These are phyloP conservation scores for Theileria luwenshuni DNA, from an alignment of 169 alveolate genomes.

Conservation along the genomic window DNA sequence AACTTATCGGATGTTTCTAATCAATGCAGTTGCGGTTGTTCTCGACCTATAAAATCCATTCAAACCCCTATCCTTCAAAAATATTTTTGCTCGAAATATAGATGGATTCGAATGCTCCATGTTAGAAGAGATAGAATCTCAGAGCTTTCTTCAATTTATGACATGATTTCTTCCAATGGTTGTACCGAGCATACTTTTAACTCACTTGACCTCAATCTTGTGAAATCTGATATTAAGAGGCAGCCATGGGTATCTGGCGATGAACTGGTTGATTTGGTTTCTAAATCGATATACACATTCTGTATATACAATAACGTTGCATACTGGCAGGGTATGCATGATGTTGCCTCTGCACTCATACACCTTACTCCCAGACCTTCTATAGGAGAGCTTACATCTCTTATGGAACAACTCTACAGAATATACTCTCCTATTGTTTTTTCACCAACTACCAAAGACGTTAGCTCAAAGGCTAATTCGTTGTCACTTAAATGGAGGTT, in stretches of 20 bases:
- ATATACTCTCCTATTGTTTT: constrained; percentile 41
- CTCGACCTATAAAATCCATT: constrained; percentile 10
- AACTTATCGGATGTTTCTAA: background rate
- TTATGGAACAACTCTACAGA: constrained; percentile 41
- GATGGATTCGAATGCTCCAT: constrained; percentile 22
- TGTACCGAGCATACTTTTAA: constrained; percentile 12
- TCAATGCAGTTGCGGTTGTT: constrained; percentile 61
- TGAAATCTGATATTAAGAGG: constrained; percentile 50
- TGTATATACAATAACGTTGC: constrained; percentile 66
- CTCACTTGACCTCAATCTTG: constrained; percentile 45
- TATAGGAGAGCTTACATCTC: constrained; percentile 56
- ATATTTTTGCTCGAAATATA: constrained; percentile 31
- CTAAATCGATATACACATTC: constrained; percentile 46
- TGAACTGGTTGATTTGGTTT: constrained; percentile 21
- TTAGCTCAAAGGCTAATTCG: constrained; percentile 28
- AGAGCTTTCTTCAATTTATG: constrained; percentile 37
- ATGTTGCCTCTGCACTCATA: constrained; percentile 62
- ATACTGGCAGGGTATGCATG: constrained; percentile 71
- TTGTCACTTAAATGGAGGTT: constrained; percentile 54
- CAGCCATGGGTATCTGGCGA: constrained; percentile 55
- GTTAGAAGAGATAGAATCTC: constrained; percentile 19
- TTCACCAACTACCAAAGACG: constrained; percentile 19
- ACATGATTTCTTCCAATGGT: constrained; percentile 29
- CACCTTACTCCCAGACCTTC: constrained; percentile 52
- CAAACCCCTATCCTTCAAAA: constrained; percentile 32